Base-by-base conservation (phyloP, 1,284 basidiomycete genomes). In the Trichosporon coremiiforme region DNA sequence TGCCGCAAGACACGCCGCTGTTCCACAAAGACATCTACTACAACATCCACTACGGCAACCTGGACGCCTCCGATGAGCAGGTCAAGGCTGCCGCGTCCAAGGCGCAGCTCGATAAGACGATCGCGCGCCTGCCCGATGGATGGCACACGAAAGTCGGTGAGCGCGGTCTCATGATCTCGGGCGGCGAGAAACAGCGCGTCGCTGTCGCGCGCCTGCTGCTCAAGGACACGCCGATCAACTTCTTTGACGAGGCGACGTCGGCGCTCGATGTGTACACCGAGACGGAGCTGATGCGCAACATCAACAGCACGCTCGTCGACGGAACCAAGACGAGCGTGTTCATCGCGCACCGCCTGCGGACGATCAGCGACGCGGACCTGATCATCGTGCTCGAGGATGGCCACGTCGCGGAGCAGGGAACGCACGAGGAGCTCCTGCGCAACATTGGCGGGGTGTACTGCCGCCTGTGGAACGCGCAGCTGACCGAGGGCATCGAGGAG, bases 241-340 rank as follows among this genome's bases (percentile, higher is more conserved):
- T 99, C 85, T 98, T 99, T 78, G 96, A 99, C 79, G 96, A 99
- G 84, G 96, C 97, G 89, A 99, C 97, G 0, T 97, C 94, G 0
- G 94, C 96, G 0, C 84, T 99, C 70, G 97, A 99, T 79, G 92
- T 92, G 2, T 92, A 94, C 75, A 98, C 96, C 0, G 96, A 98
- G 82, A 88, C 90, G 0, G 95, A 97, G 80, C 85, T 99, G 66
- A 98, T 98, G 95, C 88, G 89, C 75, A 98, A 97, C 78, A 93
- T 99, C 82, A 92, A 98, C 78, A 85, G 84, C 17, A 90, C 89
- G 0, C 85, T 99, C 25, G 84, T 92, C 31, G 89, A 90, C 74
- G 90, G 90, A 75, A 86, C 88, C 7, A 88, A 94, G 66, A 99
- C 96, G 8, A 94, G 93, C 71, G 93, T 99, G 73, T 98, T 99